phyloP scores from a whole-genome alignment of 495 filamentous ascomycete genomes.

The Penicillium flavigenum region DNA sequence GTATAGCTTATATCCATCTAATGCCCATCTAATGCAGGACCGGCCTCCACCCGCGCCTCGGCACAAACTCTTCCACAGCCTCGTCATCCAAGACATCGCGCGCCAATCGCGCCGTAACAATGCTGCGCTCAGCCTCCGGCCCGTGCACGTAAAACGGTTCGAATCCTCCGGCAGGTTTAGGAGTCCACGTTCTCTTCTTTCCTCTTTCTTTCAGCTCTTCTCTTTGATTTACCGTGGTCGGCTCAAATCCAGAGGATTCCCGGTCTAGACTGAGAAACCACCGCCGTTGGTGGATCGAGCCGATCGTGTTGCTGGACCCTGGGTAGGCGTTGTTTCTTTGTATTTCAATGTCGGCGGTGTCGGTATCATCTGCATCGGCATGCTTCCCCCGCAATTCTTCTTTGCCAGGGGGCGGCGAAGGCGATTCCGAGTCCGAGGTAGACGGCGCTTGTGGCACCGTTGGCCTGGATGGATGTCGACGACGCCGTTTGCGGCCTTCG shows the following conservation, averaged over 20 bases:
- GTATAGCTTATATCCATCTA: not conserved
- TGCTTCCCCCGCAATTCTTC: constrained; percentile 1
- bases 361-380: constrained; percentile 6
- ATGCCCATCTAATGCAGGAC: constrained; percentile 44
- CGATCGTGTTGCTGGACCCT: constrained; percentile 60
- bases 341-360: constrained; percentile 45
- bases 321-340: constrained; percentile 64
- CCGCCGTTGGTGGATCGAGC: constrained; percentile 60
- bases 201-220: not conserved
- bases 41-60: constrained; percentile 57
- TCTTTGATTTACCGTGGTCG: not conserved
- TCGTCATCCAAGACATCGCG: constrained; percentile 59
- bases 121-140: constrained; percentile 56
- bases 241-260: constrained; percentile 52
- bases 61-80: constrained; percentile 52
- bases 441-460: constrained; percentile 15
- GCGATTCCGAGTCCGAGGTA: constrained; percentile 22
- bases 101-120: constrained; percentile 59
- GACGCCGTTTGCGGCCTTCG: constrained; percentile 34
- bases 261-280: constrained; percentile 63
- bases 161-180: constrained; percentile 32
- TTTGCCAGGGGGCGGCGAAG: constrained; percentile 4
- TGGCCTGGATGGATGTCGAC: constrained; percentile 1
- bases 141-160: constrained; percentile 61
- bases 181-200: constrained; percentile 28